phyloP scores from a whole-genome alignment of 2,329 filamentous ascomycete species.

The Penicillium fuscoglaucum region DNA sequence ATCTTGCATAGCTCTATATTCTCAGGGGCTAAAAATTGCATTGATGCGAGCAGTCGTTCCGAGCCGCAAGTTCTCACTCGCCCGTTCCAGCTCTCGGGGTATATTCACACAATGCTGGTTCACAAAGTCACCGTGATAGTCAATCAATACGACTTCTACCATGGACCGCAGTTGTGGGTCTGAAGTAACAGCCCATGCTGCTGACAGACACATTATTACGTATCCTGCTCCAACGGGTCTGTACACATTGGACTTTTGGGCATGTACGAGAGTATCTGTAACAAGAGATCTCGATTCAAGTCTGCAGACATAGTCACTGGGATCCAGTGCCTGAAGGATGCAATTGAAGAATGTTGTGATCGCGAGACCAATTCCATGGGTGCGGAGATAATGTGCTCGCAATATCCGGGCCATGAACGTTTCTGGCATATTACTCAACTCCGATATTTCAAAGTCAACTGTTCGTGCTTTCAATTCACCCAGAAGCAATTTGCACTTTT shows the following conservation, averaged over 20 bases:
- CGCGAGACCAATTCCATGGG: conserved; percentile 35
- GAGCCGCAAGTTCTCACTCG: conserved; percentile 12
- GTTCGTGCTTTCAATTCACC: conserved; percentile 18
- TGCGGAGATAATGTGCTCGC: conserved; percentile 35
- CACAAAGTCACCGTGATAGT: conserved; percentile 31
- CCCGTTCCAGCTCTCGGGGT: conserved; percentile 10
- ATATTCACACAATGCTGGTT: not conserved
- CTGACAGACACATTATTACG: conserved; percentile 30
- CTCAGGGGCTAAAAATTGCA: not conserved
- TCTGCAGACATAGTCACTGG: conserved; percentile 17
- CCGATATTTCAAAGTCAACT: conserved; percentile 10
- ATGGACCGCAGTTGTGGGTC: conserved; percentile 19
- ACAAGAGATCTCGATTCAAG: conserved; percentile 25
- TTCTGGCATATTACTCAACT: not conserved
- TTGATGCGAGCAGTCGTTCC: not conserved
- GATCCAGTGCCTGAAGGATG: conserved; percentile 32
- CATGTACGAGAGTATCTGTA: conserved; percentile 31
- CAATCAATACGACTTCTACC: conserved; percentile 21
- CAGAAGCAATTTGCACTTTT: conserved; percentile 23
- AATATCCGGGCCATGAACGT: conserved; percentile 15
- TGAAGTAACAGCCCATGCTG: conserved; percentile 27
- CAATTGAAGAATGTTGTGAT: conserved; percentile 37
- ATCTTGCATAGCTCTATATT: not conserved
- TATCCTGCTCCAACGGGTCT: conserved; percentile 37
- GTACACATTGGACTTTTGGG: conserved; percentile 27